Evolutionary conservation across 2,329 filamentous ascomycete species (phyloP), one percentile per base, ranked within the genome.

Genomic region (Mycocentrospora acerina): DNA sequence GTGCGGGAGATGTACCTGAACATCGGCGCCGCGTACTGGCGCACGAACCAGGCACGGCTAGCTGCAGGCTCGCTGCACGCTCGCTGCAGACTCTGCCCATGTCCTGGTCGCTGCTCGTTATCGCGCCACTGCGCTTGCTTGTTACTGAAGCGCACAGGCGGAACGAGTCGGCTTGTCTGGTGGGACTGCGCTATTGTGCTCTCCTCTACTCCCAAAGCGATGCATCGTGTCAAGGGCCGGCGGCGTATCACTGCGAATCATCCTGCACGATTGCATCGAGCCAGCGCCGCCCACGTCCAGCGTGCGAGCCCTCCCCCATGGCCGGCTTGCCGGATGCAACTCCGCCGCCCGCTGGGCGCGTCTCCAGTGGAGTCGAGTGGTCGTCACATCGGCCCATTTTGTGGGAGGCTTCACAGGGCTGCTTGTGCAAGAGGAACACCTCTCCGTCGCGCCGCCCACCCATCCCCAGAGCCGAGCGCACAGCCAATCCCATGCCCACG

Each of bases 1-100:
- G 40, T 37, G 36, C 59, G 55, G 57, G 57, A 57, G 57, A 61
- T 59, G 59, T 55, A 54, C 59, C 51, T 56, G 52, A 53, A 51
- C 51, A 42, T 51, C 49, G 35, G 33, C 44, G 46, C 48, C 46
- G 40, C 19, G 19, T 51, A 48, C 29, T 27, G 31, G 42, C 40
- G 51, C 51, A 49, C 53, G 49, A 48, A 42, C 51, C 55, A 48
- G 44, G 55, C 50, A 39, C 49, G 47, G 47, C 32, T 44, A 37
- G 42, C 46, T 46, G 48, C 52, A 55, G 40, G 50, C 44, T 22
- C 42, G 42, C 38, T n/a, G n/a, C n/a, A n/a, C n/a, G n/a, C 39
- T 48, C 48, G 49, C 51, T 53, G 53, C 55, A 55, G 57, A 45
- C 35, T 49, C 46, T 46, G 43, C 45, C 27, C 39, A 37, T 32